Evolutionary conservation across 345 rosid species (phyloP), one percentile per base, ranked within the genome.

Genomic region (Euphorbia peplus): DNA sequence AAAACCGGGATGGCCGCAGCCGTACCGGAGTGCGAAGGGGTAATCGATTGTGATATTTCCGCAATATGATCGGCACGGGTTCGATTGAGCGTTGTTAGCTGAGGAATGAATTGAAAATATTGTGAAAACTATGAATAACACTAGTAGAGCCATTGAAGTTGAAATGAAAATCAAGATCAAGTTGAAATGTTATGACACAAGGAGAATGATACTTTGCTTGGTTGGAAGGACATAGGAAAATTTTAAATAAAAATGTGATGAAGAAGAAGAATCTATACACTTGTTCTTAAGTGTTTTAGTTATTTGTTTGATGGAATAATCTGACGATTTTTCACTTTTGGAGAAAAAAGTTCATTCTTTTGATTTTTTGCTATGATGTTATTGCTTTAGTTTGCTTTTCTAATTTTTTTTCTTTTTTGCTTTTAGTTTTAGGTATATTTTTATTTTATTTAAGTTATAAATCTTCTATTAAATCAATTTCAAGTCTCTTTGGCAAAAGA

Each of bases 1-100:
- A 69, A 83, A 91, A 3, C 93, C 96, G 8, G 95, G 96, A 73
- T 95, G 96, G 44, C 99, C 97, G 69, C 97, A 93, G 37, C 98
- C 98, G 18, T 73, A 67, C 46, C 73, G 82, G 54, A 93, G 75
- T 0, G 93, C 77, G 67, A 93, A 93, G 6, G 97, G 96, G 73
- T 91, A 91, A 64, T 91, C 89, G 3, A 91, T 44, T 21, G 97
- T 89, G 51, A 93, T 79, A 70, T 91, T 93, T 57, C 97, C 97
- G 22, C 97, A 91, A 54, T 81, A 88, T 15, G 97, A 89, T 74
- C 97, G 71, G 70, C 97, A 91, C 0, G 72, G 73, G 10, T 74
- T 73, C 48, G 63, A 64, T 28, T 28, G 60, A 35, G 1, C 3
- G 22, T 59, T 5, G 29, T 55, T 12, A 51, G 83, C 78, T 6